Conservation (phyloP, 495 filamentous ascomycete genomes). For the Penicillium goetzii region DNA sequence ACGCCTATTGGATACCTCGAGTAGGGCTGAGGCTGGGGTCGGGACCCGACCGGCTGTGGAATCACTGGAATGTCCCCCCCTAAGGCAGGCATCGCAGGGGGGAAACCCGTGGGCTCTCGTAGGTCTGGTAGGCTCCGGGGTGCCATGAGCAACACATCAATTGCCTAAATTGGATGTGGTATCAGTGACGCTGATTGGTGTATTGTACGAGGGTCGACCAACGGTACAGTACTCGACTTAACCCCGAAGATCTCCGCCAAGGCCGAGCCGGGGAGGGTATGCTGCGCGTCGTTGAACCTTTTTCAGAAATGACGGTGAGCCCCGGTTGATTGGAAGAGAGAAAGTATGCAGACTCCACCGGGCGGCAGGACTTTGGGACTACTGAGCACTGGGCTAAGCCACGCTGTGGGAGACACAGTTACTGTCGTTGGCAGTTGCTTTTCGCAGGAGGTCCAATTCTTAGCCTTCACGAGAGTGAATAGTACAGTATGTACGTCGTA, state of each 20-base stretch:
- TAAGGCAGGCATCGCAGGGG: not conserved
- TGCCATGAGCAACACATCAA: not conserved
- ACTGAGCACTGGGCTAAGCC: slow-evolving; percentile 1
- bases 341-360: slow-evolving; percentile 4
- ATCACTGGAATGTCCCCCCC: not conserved
- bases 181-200: not conserved
- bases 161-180: not conserved
- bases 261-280: slow-evolving; percentile 9
- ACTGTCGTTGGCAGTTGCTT: too few relatives aligned
- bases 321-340: slow-evolving; percentile 1
- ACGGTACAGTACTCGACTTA: not conserved
- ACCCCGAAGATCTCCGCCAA: not conserved
- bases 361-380: not conserved
- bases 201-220: not conserved
- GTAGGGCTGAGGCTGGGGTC: slow-evolving; percentile 6
- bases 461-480: not conserved
- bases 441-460: not conserved
- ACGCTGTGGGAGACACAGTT: not conserved
- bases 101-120: not conserved
- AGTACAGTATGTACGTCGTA: not conserved
- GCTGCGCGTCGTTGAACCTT: slow-evolving; percentile 12
- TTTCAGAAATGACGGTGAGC: slow-evolving; percentile 1
- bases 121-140: not conserved
- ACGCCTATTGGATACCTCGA: not conserved
- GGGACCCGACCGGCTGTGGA: not conserved